phyloP scores from a whole-genome alignment of 306 rosid genomes.

The Malus orientalis region DNA sequence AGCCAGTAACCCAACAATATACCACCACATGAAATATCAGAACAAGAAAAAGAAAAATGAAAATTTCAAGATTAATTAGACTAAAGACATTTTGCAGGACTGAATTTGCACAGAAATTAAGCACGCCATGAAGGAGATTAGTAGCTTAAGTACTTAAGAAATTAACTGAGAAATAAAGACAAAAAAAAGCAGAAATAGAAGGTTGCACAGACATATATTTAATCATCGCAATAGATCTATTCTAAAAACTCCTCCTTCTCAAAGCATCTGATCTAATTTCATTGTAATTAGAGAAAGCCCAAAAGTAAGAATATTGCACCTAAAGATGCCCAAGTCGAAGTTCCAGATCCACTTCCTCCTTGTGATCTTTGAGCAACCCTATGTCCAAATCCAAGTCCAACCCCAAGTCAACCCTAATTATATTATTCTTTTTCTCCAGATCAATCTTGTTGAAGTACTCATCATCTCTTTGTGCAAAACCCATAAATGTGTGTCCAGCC shows the following conservation, averaged over 20 bases:
- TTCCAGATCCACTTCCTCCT: slow-evolving; percentile 71
- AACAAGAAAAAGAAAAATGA: background rate
- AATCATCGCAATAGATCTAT: background rate
- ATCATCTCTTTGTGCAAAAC: slow-evolving; percentile 12
- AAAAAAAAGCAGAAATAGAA: background rate
- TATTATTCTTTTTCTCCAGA: slow-evolving; percentile 33
- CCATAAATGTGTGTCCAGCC: slow-evolving; percentile 16
- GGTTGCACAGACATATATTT: background rate
- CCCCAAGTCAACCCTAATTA: slow-evolving; percentile 23
- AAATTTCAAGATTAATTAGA: background rate
- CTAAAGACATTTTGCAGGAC: background rate
- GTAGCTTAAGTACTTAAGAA: background rate
- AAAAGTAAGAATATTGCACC: background rate
- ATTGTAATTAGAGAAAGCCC: background rate
- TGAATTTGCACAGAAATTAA: background rate
- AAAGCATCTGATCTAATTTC: background rate
- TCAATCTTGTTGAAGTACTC: slow-evolving; percentile 19
- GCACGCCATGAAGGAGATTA: background rate
- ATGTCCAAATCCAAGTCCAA: slow-evolving; percentile 57
- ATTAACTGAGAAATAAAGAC: background rate
- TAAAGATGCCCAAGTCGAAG: slow-evolving; percentile 53
- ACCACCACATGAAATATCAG: background rate
- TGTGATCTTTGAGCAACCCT: slow-evolving; percentile 34
- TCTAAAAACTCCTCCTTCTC: background rate
- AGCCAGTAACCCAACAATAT: background rate